Conservation (phyloP, 2,329 filamentous ascomycete genomes). For the Didymella lethalis region DNA sequence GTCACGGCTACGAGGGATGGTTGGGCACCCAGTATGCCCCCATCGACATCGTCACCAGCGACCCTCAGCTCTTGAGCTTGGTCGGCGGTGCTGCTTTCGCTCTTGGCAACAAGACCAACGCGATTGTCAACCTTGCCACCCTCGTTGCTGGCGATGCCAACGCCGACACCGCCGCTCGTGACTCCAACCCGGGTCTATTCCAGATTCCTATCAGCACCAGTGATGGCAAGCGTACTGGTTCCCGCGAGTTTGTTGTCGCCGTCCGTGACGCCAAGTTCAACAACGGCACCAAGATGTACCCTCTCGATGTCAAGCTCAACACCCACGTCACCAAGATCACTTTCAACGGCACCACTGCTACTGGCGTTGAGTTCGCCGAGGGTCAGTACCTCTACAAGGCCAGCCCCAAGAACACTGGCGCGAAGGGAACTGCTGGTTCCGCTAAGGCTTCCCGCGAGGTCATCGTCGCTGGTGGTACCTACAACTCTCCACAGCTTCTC, state of each 20-base stretch:
- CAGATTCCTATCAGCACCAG: slow-evolving; percentile 66
- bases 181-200: slow-evolving; percentile 59
- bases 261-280: slow-evolving; percentile 58
- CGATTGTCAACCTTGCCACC: slow-evolving; percentile 45
- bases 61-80: slow-evolving; percentile 63
- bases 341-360: slow-evolving; percentile 67
- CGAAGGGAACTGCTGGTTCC: slow-evolving; percentile 49
- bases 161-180: slow-evolving; percentile 55
- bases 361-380: slow-evolving; percentile 54
- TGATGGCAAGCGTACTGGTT: slow-evolving; percentile 59
- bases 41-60: slow-evolving; percentile 60
- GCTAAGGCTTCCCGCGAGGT: slow-evolving; percentile 44
- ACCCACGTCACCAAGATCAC: slow-evolving; percentile 71
- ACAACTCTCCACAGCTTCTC: slow-evolving; percentile 71
- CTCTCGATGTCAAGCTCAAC: slow-evolving; percentile 66
- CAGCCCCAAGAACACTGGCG: slow-evolving; percentile 45
- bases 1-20: slow-evolving; percentile 68
- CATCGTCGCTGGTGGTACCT: slow-evolving; percentile 59
- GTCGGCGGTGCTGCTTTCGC: slow-evolving; percentile 62
- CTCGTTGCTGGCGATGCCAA: slow-evolving; percentile 61
- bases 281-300: slow-evolving; percentile 63
- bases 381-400: slow-evolving; percentile 55
- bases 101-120: slow-evolving; percentile 54
- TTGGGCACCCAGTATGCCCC: slow-evolving; percentile 61
- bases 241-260: slow-evolving; percentile 64